Percentiles rank a stretch among this genome's conserved stretches.
Conservation (phyloP, 345 rosid species). For the Camelina sativa region DNA sequence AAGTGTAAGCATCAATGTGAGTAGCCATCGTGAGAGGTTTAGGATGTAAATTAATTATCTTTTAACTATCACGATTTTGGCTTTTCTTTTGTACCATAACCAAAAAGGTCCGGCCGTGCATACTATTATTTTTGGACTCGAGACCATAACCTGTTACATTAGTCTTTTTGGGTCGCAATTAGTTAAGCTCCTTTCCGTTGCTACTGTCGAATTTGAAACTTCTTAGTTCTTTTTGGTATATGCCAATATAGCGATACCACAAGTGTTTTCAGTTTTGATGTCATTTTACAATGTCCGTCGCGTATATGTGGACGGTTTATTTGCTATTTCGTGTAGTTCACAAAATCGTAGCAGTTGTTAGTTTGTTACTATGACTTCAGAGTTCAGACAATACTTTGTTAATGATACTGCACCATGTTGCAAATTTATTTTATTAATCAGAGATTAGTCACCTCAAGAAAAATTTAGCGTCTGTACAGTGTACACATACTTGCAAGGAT, state of each 20-base stretch:
- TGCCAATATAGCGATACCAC: not conserved
- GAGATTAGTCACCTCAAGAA: not conserved
- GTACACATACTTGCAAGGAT: not conserved
- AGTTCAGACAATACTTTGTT: not conserved
- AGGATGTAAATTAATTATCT: not conserved
- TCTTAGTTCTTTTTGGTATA: not conserved
- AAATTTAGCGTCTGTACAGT: not conserved
- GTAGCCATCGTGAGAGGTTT: not conserved
- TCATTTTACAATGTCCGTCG: not conserved
- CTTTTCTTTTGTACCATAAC: not conserved
- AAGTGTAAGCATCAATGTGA: not conserved
- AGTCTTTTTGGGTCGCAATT: not conserved
- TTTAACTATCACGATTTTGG: not conserved
- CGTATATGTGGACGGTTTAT: not conserved
- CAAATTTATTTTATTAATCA: not conserved
- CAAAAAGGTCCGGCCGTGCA: not conserved
- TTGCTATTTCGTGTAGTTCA: not conserved
- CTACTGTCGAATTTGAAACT: not conserved
- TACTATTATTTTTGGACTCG: too few relatives aligned
- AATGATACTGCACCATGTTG: not conserved
- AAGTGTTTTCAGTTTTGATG: not conserved
- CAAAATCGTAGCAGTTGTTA: not conserved
- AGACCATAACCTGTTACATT: not conserved
- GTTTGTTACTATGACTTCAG: not conserved
- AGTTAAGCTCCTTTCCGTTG: not conserved